Percentiles rank a stretch among this genome's conserved stretches.
Conservation (phyloP, 192 early-diverging fungal species). For the Anaeromyces robustus region DNA sequence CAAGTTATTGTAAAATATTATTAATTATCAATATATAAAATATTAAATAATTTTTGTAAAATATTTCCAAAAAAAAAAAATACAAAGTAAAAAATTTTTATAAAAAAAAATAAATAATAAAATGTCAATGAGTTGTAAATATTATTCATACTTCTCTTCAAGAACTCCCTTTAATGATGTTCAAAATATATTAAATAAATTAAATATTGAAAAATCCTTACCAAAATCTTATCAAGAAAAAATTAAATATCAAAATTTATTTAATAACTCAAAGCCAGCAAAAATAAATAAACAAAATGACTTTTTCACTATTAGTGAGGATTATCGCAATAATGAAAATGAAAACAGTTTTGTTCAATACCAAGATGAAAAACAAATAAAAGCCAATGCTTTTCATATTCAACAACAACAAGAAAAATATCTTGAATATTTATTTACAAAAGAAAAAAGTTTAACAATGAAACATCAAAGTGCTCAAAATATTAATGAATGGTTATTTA, state of each 20-base stretch:
- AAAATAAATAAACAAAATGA: background rate
- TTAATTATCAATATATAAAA: too few relatives aligned
- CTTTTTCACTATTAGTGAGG: background rate
- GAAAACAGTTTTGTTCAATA: background rate
- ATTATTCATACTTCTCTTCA: background rate
- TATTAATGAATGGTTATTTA: background rate
- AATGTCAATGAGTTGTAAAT: background rate
- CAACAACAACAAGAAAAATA: background rate
- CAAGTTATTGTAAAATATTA: too few relatives aligned
- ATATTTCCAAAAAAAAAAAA: background rate
- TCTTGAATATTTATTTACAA: background rate
- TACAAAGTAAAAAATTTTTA: too few relatives aligned
- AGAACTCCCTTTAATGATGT: background rate
- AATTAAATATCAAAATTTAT: background rate
- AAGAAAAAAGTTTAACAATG: background rate
- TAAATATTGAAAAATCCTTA: background rate
- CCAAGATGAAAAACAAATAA: background rate
- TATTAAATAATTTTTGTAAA: too few relatives aligned
- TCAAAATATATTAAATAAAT: background rate
- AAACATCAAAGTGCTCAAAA: background rate
- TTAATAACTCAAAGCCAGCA: background rate
- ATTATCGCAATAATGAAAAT: too few relatives aligned
- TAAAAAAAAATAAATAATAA: background rate
- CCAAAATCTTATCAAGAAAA: background rate
- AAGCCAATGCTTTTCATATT: background rate